Evolutionary conservation across 1,284 basidiomycete species (phyloP), one percentile per base, ranked within the genome.

Genomic region (Athelia psychrophila): DNA sequence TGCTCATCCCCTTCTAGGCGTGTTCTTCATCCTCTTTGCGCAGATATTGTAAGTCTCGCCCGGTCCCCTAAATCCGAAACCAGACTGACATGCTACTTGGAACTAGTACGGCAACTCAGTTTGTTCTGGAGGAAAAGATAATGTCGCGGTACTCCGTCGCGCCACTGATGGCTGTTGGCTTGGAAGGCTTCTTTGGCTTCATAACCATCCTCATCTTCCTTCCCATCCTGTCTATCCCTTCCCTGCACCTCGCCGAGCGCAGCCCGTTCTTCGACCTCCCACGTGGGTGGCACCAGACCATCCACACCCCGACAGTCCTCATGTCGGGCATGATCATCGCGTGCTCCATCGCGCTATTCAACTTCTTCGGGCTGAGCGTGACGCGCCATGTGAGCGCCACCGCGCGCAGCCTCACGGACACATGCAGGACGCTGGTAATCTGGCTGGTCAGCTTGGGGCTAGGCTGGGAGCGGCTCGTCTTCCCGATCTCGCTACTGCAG

Each of bases 1-100:
- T 38, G 18, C 42, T 18, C n/a, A 20, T 48, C 51, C 22, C 48
- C 46, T 50, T 50, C 38, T 51, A 88, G 86, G 97, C 52, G 87
- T 99, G 32, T 84, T 92, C 64, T 88, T 99, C 65, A 84, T 99
- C 52, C 75, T 98, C 36, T 95, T 97, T 64, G 96, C 97, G n/a
- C 97, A 99, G 72, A 74, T 98, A 56, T 99, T 96, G 91, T 93
- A 64, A 76, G 89, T 77, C 50, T 64, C 62, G 59, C 42, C 13
- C 27, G 5, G 13, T 6, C 27, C 27, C n/a, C n/a, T n/a, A n/a
- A 54, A 58, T 59, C 47, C 38, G 13, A 9, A 42, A 54, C 53
- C 54, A 52, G 60, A 46, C 56, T 63, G 19, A 65, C 49, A 15
- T 49, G 33, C 52, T 46, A 33, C 60, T 56, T 50, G 51, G 52